Evolutionary conservation across 495 filamentous ascomycete species (phyloP).

Genomic region (Neohortaea acidophila): DNA sequence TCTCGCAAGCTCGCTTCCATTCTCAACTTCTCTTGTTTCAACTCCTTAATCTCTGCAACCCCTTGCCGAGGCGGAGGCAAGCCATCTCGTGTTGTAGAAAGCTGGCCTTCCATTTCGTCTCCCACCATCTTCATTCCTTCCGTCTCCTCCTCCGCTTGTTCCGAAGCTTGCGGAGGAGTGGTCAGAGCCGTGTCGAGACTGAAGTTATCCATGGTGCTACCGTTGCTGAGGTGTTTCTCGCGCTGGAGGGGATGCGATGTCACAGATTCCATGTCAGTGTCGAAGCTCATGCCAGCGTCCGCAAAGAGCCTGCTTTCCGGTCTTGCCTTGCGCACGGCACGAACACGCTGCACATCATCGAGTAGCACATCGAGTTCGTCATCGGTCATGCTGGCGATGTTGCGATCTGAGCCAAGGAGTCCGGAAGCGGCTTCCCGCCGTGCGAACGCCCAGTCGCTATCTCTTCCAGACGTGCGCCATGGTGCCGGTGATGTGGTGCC

Average conservation of each 20-base stretch:
- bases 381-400: constrained; percentile 73
- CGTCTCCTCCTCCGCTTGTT: constrained; percentile 25
- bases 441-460: constrained; percentile 93
- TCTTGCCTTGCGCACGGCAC: constrained; percentile 63
- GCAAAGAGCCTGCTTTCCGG: constrained; percentile 34
- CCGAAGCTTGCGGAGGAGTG: constrained; percentile 79
- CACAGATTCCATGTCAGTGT: constrained; percentile 80
- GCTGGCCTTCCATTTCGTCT: constrained; percentile 75
- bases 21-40: constrained; percentile 64
- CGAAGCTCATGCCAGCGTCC: constrained; percentile 37
- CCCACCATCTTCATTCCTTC: constrained; percentile 49
- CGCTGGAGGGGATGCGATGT: constrained; percentile 63
- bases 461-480: constrained; percentile 42
- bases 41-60: constrained; percentile 66
- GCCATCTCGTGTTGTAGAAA: constrained; percentile 76
- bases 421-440: constrained; percentile 81
- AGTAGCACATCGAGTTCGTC: constrained; percentile 91
- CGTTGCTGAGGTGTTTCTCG: constrained; percentile 93
- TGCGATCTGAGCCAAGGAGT: constrained; percentile 81
- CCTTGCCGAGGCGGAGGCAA: constrained; percentile 68
- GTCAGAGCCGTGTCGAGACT: constrained; percentile 89
- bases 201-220: constrained; percentile 79
- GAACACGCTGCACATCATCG: constrained; percentile 80
- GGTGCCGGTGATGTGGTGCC: constrained; percentile 56
- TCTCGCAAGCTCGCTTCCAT: constrained; percentile 74